phyloP scores from a whole-genome alignment of 306 rosid genomes.

The Glycyrrhiza uralensis region DNA sequence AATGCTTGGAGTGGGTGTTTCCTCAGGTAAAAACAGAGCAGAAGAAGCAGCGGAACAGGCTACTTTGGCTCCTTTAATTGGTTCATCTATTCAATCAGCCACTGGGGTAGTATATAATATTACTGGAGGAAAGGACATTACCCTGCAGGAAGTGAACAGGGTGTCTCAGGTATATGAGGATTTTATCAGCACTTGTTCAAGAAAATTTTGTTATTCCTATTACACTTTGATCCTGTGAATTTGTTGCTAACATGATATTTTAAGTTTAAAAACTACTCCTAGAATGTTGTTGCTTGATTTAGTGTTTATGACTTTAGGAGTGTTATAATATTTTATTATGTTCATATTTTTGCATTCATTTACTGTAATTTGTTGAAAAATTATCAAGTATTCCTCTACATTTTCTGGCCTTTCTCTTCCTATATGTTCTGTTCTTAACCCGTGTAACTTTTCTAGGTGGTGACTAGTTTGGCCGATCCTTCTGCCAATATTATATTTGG shows the following conservation, averaged over 20 bases:
- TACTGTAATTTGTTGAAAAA: not conserved
- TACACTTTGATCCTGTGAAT: slow-evolving; percentile 1
- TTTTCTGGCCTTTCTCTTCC: not conserved
- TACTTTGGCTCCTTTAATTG: slow-evolving; percentile 93
- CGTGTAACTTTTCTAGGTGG: slow-evolving; percentile 52
- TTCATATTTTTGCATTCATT: not conserved
- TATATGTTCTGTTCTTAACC: not conserved
- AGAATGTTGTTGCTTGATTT: not conserved
- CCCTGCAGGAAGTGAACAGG: slow-evolving; percentile 95
- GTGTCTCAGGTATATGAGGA: slow-evolving; percentile 81
- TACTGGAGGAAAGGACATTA: slow-evolving; percentile 97
- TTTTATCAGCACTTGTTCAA: slow-evolving; percentile 20
- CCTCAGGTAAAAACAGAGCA: slow-evolving; percentile 96
- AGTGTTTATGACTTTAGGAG: not conserved
- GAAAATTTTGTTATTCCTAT: not conserved
- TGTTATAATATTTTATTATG: not conserved
- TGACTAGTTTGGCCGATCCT: slow-evolving; percentile 98
- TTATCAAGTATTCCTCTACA: not conserved
- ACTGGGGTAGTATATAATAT: slow-evolving; percentile 97
- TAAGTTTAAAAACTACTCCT: not conserved
- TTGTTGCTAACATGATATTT: not conserved
- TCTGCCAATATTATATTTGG: slow-evolving; percentile 98
- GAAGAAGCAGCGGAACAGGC: slow-evolving; percentile 99
- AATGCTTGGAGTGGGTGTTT: slow-evolving; percentile 98
- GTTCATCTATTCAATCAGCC: slow-evolving; percentile 97